Evolutionary conservation across 495 filamentous ascomycete species (phyloP).

Genomic region (Penicillium simplicissimum): DNA sequence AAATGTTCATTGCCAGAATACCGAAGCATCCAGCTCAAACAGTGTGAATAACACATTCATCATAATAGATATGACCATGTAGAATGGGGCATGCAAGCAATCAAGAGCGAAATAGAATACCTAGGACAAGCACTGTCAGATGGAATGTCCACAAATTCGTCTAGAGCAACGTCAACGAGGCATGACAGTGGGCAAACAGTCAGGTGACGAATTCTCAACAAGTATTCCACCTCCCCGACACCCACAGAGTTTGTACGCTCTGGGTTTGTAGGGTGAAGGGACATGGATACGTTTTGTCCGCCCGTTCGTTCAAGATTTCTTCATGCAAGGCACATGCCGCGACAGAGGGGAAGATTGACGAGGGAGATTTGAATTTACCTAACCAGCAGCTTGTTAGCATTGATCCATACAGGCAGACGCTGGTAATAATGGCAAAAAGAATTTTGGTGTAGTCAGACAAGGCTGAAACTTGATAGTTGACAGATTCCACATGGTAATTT

Average conservation of each 20-base stretch:
- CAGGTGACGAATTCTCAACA: slow-evolving; percentile 99
- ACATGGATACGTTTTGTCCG: slow-evolving; percentile 87
- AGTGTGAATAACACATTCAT: slow-evolving; percentile 95
- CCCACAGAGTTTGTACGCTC: slow-evolving; percentile 88
- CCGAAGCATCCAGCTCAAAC: slow-evolving; percentile 72
- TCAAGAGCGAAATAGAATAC: slow-evolving; percentile 28
- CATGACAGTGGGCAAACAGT: slow-evolving; percentile 49
- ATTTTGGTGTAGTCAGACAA: slow-evolving; percentile 74
- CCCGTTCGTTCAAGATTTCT: slow-evolving; percentile 97
- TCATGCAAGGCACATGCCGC: slow-evolving; percentile 57
- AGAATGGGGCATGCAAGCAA: slow-evolving; percentile 14
- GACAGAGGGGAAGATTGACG: slow-evolving; percentile 18
- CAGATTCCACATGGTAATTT: slow-evolving; percentile 86
- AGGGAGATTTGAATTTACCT: slow-evolving; percentile 54
- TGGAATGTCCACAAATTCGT: slow-evolving; percentile 11
- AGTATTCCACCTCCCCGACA: slow-evolving; percentile 68
- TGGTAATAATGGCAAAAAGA: slow-evolving; percentile 26
- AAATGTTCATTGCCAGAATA: slow-evolving; percentile 74
- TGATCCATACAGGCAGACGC: slow-evolving; percentile 16
- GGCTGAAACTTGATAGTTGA: slow-evolving; percentile 89
- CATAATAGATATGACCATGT: slow-evolving; percentile 57
- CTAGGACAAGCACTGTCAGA: slow-evolving; percentile 30
- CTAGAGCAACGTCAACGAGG: slow-evolving; percentile 7
- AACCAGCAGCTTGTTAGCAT: slow-evolving; percentile 45
- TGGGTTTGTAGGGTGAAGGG: slow-evolving; percentile 61